These are phyloP conservation scores for Chaetomidium leptoderma DNA, from an alignment of 495 filamentous ascomycete species.

Conservation along the genomic window DNA sequence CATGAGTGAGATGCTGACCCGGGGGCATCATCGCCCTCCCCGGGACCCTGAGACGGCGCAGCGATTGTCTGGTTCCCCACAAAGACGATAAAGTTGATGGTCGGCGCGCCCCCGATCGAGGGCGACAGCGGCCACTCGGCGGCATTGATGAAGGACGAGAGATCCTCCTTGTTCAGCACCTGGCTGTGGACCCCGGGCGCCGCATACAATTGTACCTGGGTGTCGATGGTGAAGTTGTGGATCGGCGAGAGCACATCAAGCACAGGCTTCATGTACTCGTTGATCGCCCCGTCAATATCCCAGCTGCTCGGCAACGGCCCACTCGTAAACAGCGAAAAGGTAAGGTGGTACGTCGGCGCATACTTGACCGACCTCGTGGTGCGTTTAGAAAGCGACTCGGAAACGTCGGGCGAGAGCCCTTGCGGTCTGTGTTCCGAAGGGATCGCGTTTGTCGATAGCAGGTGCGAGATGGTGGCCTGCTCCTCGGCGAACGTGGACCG, in stretches of 20 bases:
- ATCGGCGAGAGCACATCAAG: slow-evolving; percentile 72
- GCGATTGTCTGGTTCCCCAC: slow-evolving; percentile 55
- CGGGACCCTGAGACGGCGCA: slow-evolving; percentile 20
- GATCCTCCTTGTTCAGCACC: slow-evolving; percentile 77
- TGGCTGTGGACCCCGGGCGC: slow-evolving; percentile 63
- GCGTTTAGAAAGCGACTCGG: slow-evolving; percentile 48
- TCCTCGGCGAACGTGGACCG: slow-evolving; percentile 81
- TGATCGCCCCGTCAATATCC: slow-evolving; percentile 82
- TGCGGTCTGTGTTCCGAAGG: slow-evolving; percentile 46
- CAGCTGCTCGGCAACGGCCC: slow-evolving; percentile 74
- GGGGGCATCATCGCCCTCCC: slow-evolving; percentile 57
- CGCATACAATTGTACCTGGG: slow-evolving; percentile 92
- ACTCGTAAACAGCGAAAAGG: slow-evolving; percentile 89
- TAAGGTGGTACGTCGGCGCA: slow-evolving; percentile 89
- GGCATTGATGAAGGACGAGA: slow-evolving; percentile 92
- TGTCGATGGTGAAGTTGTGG: slow-evolving; percentile 95
- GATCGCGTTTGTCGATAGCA: slow-evolving; percentile 60
- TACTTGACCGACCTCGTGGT: slow-evolving; percentile 84
- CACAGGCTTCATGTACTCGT: slow-evolving; percentile 76
- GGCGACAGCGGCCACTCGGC: slow-evolving; percentile 96
- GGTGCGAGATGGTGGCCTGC: slow-evolving; percentile 78
- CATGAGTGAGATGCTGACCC: slow-evolving; percentile 74
- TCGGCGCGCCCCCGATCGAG: slow-evolving; percentile 87
- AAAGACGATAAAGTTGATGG: slow-evolving; percentile 92
- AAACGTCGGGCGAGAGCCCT: slow-evolving; percentile 37